phyloP scores from a whole-genome alignment of 768 basidiomycete species.

The Lactarius evosmus region DNA sequence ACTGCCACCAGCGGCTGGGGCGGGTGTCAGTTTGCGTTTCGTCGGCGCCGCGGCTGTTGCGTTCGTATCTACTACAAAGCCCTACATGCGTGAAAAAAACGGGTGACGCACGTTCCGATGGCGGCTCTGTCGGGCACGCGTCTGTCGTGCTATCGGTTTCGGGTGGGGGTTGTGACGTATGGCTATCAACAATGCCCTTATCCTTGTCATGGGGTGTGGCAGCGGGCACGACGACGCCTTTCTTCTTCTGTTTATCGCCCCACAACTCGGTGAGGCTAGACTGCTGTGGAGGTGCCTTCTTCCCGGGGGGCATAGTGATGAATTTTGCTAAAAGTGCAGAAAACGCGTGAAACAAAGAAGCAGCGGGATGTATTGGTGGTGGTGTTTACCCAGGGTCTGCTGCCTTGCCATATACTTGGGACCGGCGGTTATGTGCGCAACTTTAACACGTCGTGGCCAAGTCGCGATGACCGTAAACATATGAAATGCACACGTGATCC shows the following conservation, averaged over 20 bases:
- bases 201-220: slow-evolving; percentile 26
- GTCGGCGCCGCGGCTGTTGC: not conserved
- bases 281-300: slow-evolving; percentile 69
- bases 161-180: not conserved
- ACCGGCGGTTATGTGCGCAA: not conserved
- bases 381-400: slow-evolving; percentile 58
- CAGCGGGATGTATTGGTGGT: not conserved
- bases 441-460: slow-evolving; percentile 18
- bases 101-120: slow-evolving; percentile 16
- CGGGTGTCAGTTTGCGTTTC: slow-evolving; percentile 22
- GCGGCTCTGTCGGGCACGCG: not conserved
- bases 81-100: not conserved
- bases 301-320: slow-evolving; percentile 70
- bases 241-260: slow-evolving; percentile 46
- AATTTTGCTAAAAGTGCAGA: slow-evolving; percentile 54
- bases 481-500: slow-evolving; percentile 17
- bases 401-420: slow-evolving; percentile 57
- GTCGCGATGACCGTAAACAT: slow-evolving; percentile 22
- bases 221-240: slow-evolving; percentile 29
- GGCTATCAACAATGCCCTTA: too few relatives aligned
- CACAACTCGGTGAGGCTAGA: slow-evolving; percentile 77
- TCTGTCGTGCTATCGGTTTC: not conserved
- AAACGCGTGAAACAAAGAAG: not conserved
- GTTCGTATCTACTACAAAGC: too few relatives aligned
- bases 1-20: not conserved